Evolutionary conservation across 1,284 basidiomycete genomes (phyloP).

Genomic region (Trametes sp.): DNA sequence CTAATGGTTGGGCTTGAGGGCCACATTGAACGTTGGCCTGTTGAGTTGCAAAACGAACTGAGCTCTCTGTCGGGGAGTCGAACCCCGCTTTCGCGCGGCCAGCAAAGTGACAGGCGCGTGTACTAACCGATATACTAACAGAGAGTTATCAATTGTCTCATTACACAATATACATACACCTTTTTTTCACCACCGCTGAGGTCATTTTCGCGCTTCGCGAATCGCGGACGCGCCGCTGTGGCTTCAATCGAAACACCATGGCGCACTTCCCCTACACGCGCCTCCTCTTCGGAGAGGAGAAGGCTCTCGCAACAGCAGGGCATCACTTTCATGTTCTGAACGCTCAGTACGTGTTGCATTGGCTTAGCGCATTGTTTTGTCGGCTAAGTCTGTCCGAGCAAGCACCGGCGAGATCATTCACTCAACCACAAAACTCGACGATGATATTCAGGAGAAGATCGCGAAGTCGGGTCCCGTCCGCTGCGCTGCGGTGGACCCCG

Average conservation of each 20-base stretch:
- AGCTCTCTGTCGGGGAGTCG: conserved; percentile 52
- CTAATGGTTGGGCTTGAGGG: neutral
- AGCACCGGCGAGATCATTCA: conserved; percentile 64
- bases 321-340: conserved; percentile 26
- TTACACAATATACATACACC: neutral
- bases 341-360: conserved; percentile 18
- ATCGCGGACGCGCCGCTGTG: neutral
- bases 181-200: no score
- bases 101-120: conserved; percentile 30
- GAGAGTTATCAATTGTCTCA: conserved; percentile 7
- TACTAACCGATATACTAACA: conserved; percentile 35
- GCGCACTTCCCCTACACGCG: conserved; percentile 22
- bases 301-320: conserved; percentile 20
- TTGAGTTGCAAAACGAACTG: neutral
- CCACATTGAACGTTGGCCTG: no score
- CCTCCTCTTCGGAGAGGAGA: conserved; percentile 16
- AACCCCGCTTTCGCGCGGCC: conserved; percentile 52
- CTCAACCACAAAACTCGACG: conserved; percentile 49
- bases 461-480: conserved; percentile 65
- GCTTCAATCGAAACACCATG: conserved; percentile 7
- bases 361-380: neutral
- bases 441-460: conserved; percentile 44
- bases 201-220: neutral
- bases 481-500: conserved; percentile 61
- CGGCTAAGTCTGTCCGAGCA: conserved; percentile 30